Evolutionary conservation across 1,139 yeast genomes (phyloP), one percentile per base, ranked within the genome.

Genomic region (Kluyveromyces sp.): DNA sequence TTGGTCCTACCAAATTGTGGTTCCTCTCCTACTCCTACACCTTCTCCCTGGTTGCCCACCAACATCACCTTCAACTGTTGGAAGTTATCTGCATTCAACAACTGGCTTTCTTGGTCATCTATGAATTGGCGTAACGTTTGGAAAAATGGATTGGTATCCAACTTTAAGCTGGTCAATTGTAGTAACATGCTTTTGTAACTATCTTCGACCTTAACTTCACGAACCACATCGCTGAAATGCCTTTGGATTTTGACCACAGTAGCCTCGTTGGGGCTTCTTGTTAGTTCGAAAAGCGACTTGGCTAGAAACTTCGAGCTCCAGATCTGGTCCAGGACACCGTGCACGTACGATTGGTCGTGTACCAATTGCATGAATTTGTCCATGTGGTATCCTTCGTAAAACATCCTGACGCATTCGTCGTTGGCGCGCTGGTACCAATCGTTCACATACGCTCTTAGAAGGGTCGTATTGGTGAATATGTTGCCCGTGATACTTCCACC

Each of bases 381-480:
- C 28, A 90, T 69, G 35, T 78, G 68, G 56, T 78, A 86, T 0
- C 92, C 89, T 26, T 76, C 71, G 48, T 78, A 72, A 27, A 86
- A 66, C 38, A 90, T 65, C 42, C 74, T 72, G 56, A 85, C 66
- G 28, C 89, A 68, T 31, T 79, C 62, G 37, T 68, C 68, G 62
- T 89, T 90, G 1, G 97, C 92, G 44, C 83, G 70, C 28, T 70
- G 61, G 56, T 85, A 87, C 39, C 87, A 86, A 25, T 73, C 70
- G 41, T 80, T 74, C 26, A 92, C 71, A 46, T 76, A 76, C 25
- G 81, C 63, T 41, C 76, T 74, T 39, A 88, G 66, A 56, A 79
- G 78, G 2, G 77, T 72, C 33, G 84, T 81, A 45, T 78, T 81
- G 41, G 88, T 68, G 31, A 38, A 15, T 15, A 15, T 15, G 21